These are phyloP conservation scores for Plasmodium gaboni DNA, from an alignment of 169 alveolate genomes.

Conservation along the genomic window DNA sequence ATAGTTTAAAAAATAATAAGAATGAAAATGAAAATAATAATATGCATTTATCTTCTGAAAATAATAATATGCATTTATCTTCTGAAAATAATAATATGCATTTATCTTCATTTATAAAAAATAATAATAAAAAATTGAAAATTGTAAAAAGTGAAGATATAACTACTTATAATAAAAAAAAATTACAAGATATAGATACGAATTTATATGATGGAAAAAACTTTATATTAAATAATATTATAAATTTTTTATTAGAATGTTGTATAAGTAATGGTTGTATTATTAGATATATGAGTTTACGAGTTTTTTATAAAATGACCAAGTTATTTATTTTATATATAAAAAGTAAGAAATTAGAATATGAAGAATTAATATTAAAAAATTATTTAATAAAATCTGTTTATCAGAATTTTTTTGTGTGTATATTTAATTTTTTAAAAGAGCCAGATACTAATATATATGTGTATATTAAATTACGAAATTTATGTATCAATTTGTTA, in stretches of 20 bases:
- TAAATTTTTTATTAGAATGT: conserved; percentile 63
- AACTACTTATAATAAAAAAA: conserved; percentile 26
- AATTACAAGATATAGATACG: conserved; percentile 15
- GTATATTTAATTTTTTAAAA: conserved; percentile 45
- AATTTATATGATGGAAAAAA: conserved; percentile 39
- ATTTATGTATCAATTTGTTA: conserved; percentile 52
- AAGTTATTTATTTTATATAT: conserved; percentile 30
- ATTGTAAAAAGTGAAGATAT: neutral
- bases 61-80: neutral
- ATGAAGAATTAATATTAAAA: conserved; percentile 48
- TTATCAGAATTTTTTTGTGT: conserved; percentile 59
- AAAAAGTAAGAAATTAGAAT: conserved; percentile 14
- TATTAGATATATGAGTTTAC: conserved; percentile 41
- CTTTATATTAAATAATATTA: conserved; percentile 53
- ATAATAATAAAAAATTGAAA: conserved; percentile 18
- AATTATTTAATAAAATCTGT: conserved; percentile 34
- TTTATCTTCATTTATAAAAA: conserved; percentile 14
- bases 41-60: conserved; percentile 10
- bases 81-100: conserved; percentile 20
- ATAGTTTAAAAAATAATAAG: neutral
- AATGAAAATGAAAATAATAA: neutral
- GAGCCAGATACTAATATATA: conserved; percentile 65
- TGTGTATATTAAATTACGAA: conserved; percentile 52
- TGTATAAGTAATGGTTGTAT: conserved; percentile 54
- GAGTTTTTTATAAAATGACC: conserved; percentile 47